A percentile compares a stretch with the other conserved stretches of the same genome.
These are phyloP conservation scores for Aspergillus ustus DNA, from an alignment of 2,329 filamentous ascomycete genomes.

Conservation along the genomic window DNA sequence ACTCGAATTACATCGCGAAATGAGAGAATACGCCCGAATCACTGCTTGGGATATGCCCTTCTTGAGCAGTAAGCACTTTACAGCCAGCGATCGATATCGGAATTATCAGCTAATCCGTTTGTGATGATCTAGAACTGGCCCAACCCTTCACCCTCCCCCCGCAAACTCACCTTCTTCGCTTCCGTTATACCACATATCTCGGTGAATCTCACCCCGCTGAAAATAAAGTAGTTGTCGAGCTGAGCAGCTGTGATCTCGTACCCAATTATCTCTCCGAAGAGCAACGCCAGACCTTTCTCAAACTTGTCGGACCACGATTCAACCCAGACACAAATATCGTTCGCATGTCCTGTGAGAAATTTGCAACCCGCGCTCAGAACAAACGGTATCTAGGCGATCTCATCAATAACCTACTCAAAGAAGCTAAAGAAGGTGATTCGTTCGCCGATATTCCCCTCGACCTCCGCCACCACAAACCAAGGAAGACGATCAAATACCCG, in stretches of 20 bases:
- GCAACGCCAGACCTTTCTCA: constrained; percentile 81
- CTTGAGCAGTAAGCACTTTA: constrained; percentile 71
- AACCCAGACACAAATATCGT: constrained; percentile 81
- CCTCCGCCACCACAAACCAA: constrained; percentile 78
- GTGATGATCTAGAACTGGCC: constrained; percentile 68
- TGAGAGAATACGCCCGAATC: constrained; percentile 84
- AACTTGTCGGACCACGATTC: constrained; percentile 83
- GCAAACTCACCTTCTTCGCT: constrained; percentile 73
- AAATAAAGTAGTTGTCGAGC: constrained; percentile 93
- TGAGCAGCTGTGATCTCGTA: constrained; percentile 72
- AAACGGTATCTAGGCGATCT: constrained; percentile 90
- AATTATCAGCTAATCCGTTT: neutral
- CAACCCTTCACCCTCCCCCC: constrained; percentile 78
- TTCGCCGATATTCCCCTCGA: constrained; percentile 92
- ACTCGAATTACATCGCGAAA: constrained; percentile 83
- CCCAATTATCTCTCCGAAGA: constrained; percentile 63
- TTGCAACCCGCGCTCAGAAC: constrained; percentile 89
- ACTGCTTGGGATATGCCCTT: constrained; percentile 96
- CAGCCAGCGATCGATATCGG: neutral
- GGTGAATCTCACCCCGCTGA: constrained; percentile 90
- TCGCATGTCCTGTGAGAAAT: constrained; percentile 90
- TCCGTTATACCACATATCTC: constrained; percentile 96
- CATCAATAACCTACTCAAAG: constrained; percentile 71
- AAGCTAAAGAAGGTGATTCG: constrained; percentile 80
- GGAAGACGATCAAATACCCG: constrained; percentile 73